A percentile compares a stretch with the other conserved stretches of the same genome.
These are phyloP conservation scores for Neurospora tetrasperma DNA, from an alignment of 495 filamentous ascomycete genomes.

Conservation along the genomic window DNA sequence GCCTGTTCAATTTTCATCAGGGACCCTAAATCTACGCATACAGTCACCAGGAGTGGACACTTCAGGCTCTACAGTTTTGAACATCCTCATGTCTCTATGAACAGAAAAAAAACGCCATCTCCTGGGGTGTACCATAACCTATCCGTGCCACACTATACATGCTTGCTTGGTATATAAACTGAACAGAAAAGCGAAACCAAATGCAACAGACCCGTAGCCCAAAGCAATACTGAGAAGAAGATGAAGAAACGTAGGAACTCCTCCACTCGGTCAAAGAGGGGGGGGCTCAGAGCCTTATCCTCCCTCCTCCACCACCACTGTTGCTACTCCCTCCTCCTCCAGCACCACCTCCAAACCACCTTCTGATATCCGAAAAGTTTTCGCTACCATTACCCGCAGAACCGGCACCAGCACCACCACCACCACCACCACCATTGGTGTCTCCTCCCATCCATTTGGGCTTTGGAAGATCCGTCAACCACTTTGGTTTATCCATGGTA, in stretches of 20 bases:
- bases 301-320: slow-evolving; percentile 9
- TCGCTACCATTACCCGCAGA: slow-evolving; percentile 16
- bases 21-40: neutral
- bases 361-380: slow-evolving; percentile 24
- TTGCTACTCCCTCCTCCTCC: neutral
- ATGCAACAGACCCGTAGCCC: neutral
- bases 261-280: neutral
- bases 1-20: neutral
- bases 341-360: slow-evolving; percentile 35
- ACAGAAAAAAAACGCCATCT: neutral
- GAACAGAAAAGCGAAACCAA: neutral
- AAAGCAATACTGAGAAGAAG: neutral
- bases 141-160: neutral
- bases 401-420: neutral
- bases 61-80: neutral
- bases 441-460: slow-evolving; percentile 77
- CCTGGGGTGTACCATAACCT: neutral
- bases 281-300: slow-evolving; percentile 15
- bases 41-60: neutral
- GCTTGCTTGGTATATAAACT: neutral
- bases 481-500: slow-evolving; percentile 66
- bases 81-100: neutral
- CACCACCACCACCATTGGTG: slow-evolving; percentile 19
- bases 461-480: slow-evolving; percentile 59
- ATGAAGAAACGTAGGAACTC: neutral